Base-by-base conservation (phyloP, 2,329 filamentous ascomycete genomes). In the Cercospora sp. region DNA sequence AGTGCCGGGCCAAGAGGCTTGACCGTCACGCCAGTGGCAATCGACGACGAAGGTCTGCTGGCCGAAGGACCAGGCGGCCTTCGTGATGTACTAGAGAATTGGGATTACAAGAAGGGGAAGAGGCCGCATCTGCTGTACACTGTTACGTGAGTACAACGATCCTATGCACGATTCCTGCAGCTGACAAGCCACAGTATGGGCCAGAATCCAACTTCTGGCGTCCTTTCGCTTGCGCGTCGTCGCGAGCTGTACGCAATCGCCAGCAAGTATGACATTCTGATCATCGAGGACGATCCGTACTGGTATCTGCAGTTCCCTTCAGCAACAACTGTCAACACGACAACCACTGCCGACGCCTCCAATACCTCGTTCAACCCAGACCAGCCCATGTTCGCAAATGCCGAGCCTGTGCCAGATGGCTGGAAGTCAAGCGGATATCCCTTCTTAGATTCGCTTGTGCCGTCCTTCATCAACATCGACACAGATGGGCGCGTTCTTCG, bases 261-360 rank as follows among this genome's bases (percentile, higher is more conserved):
- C 80, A 89, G 89, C 78, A 87, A 90, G 77, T 97, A 92, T 81
- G 93, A 97, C 79, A 87, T 97, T 70, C 87, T 97, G 75, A 97
- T 97, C 72, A 82, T 96, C 70, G 94, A 98, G 80, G 94, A 98
- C 75, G 94, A 97, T 70, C 94, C 94, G 5, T 97, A 97, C 82
- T 97, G 93, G 92, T 71, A 95, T 79, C 85, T 98, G 8, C 94
- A 97, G 78, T 97, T 88, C 79, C 92, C 93, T 0, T 91, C 91
- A 0, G 89, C 91, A 0, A 86, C 81, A 8, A 77, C 82, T 7
- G 32, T 70, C 8, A 78, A 77, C 71, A 77, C 76, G 12, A 75
- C 74, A n/a, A 74, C 76, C 34, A 74, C 72, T 21, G 65, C 71
- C 8, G 61, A 74, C 53, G 60, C 74, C 2, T 62, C 71, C 65